These are phyloP conservation scores for Fragaria vesca DNA, from an alignment of 306 rosid species.

Conservation along the genomic window DNA sequence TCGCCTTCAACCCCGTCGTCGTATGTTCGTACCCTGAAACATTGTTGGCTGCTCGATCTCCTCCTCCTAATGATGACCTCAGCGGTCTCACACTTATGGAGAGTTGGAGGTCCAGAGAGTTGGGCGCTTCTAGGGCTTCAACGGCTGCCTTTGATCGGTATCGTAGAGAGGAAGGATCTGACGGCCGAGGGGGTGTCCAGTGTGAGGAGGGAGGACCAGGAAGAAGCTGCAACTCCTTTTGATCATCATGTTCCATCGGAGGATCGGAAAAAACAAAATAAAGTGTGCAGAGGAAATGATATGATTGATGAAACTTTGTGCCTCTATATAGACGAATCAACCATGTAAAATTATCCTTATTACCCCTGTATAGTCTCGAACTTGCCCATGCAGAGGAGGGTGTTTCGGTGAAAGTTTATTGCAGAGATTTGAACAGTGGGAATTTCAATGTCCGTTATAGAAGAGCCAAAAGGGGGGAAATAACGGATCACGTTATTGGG, in stretches of 20 bases:
- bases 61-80: neutral
- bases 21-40: slow-evolving; percentile 2
- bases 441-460: slow-evolving; percentile 56
- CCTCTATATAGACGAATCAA: slow-evolving; percentile 35
- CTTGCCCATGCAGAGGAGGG: neutral
- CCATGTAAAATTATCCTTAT: neutral
- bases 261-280: neutral
- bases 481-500: slow-evolving; percentile 80
- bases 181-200: slow-evolving; percentile 28
- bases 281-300: slow-evolving; percentile 2
- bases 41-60: neutral
- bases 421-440: slow-evolving; percentile 21
- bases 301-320: slow-evolving; percentile 30
- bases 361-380: neutral
- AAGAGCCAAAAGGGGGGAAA: slow-evolving; percentile 30
- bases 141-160: slow-evolving; percentile 41
- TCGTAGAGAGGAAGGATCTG: slow-evolving; percentile 50
- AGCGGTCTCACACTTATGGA: slow-evolving; percentile 73
- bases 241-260: slow-evolving; percentile 69
- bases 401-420: neutral
- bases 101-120: slow-evolving; percentile 72
- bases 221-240: slow-evolving; percentile 78
- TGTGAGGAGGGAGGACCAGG: slow-evolving; percentile 52
- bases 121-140: slow-evolving; percentile 22
- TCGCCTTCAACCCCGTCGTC: slow-evolving; percentile 23